Percentiles rank a stretch among this genome's conserved stretches.
Conservation (phyloP, 2,329 filamentous ascomycete genomes). For the Lithohypha guttulata region DNA sequence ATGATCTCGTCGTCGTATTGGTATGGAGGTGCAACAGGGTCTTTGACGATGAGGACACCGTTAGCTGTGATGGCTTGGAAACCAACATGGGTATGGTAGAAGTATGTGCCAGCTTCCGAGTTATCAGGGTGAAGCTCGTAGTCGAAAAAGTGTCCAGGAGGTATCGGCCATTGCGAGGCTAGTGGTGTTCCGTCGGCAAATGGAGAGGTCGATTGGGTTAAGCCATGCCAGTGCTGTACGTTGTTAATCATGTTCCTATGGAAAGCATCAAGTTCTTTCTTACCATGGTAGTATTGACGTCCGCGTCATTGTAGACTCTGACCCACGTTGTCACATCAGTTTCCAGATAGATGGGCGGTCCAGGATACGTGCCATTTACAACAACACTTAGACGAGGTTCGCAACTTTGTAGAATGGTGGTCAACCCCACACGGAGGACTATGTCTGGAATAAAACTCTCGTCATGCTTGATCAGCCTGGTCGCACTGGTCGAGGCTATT, state of each 20-base stretch:
- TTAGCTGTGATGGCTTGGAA: conserved; percentile 50
- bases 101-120: conserved; percentile 52
- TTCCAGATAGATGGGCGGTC: conserved; percentile 38
- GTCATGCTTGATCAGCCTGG: conserved; percentile 19
- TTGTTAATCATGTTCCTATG: background rate
- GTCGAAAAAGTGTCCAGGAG: conserved; percentile 52
- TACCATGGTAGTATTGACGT: conserved; percentile 49
- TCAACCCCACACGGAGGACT: conserved; percentile 36
- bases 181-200: conserved; percentile 54
- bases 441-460: conserved; percentile 40
- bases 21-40: conserved; percentile 40
- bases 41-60: conserved; percentile 50
- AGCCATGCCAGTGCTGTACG: conserved; percentile 58
- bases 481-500: conserved; percentile 1
- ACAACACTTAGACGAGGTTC: conserved; percentile 37
- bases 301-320: conserved; percentile 46
- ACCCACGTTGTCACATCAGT: conserved; percentile 44
- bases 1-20: conserved; percentile 52
- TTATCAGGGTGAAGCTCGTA: conserved; percentile 48
- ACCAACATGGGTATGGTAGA: conserved; percentile 57
- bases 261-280: conserved; percentile 12
- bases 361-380: conserved; percentile 45
- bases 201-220: conserved; percentile 47
- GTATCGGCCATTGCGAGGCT: conserved; percentile 56
- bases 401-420: conserved; percentile 37